Base-by-base conservation (phyloP, 352 stramenopile species). In the Globisporangium uncinulatum region DNA sequence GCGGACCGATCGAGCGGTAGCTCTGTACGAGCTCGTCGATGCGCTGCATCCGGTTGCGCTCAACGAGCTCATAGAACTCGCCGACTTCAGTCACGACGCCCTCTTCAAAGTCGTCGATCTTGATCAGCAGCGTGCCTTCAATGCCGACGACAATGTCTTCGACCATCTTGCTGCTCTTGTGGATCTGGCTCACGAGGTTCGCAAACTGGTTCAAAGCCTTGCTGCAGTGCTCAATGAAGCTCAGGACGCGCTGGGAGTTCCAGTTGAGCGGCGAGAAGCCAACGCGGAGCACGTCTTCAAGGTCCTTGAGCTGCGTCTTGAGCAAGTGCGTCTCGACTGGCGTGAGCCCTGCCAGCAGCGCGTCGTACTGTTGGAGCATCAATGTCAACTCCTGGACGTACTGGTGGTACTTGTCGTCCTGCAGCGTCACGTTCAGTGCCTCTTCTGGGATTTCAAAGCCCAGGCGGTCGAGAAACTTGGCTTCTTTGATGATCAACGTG, bases 241-340 rank as follows among this genome's bases (percentile, higher is more conserved):
- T 92, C 20, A 94, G 59, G n/a, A 98, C 95, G 31, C 95, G 93
- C 67, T 98, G 94, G 4, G 93, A 98, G 57, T 97, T 98, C 95
- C 95, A 98, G 65, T 98, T 98, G 9, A 98, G 70, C 32, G 95
- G 93, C 5, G 92, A 95, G 61, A 98, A 98, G 0, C 95, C 95
- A 2, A 91, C 79, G 7, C 82, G 84, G 0, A 97, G 57, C 1
- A 89, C 85, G 43, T 94, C 82, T 39, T 96, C 83, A 0, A 98
- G 70, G 19, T 93, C 81, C 43, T 94, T 93, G 8, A 98, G 67
- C n/a, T 98, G 87, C 0, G 66, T 76, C n/a, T 85, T 76, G 2
- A 98, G 67, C 17, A 98, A 62, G 54, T 96, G 83, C 1, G 74
- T 92, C 62, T 98, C 93, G 3, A 98, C 91, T 0, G 89, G 83